Evolutionary conservation across 2,329 filamentous ascomycete genomes (phyloP).

Genomic region (Ambrosiella beaveri): DNA sequence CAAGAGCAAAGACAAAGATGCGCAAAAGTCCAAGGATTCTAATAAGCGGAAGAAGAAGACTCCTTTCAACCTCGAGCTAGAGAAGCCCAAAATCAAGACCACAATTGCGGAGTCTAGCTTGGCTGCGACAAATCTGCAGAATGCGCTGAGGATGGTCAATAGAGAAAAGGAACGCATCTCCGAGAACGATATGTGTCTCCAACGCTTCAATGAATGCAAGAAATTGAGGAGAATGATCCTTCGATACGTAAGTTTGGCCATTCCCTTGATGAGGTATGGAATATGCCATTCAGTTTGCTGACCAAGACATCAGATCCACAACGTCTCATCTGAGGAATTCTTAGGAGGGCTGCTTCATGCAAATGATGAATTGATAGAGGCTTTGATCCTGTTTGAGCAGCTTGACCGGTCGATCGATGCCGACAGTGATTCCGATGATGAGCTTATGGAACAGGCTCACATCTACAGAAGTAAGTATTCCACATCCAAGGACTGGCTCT

Average conservation of each 20-base stretch:
- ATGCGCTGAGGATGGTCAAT: conserved; percentile 78
- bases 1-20: conserved; percentile 34
- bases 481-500: conserved; percentile 10
- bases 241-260: conserved; percentile 46
- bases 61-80: conserved; percentile 68
- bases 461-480: conserved; percentile 38
- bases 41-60: conserved; percentile 33
- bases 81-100: conserved; percentile 73
- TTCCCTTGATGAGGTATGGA: neutral
- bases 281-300: neutral
- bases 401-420: conserved; percentile 72
- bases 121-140: conserved; percentile 76
- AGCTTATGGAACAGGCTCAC: conserved; percentile 48
- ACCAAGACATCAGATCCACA: conserved; percentile 47
- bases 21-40: conserved; percentile 31
- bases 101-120: conserved; percentile 82
- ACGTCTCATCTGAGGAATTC: conserved; percentile 80
- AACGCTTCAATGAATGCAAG: conserved; percentile 76
- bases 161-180: conserved; percentile 77
- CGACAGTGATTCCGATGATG: conserved; percentile 54
- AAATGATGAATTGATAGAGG: conserved; percentile 88
- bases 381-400: conserved; percentile 86
- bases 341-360: conserved; percentile 80
- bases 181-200: conserved; percentile 57
- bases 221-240: conserved; percentile 66